These are phyloP conservation scores for Aspergillus sclerotialis DNA, from an alignment of 2,329 filamentous ascomycete genomes.

Conservation along the genomic window DNA sequence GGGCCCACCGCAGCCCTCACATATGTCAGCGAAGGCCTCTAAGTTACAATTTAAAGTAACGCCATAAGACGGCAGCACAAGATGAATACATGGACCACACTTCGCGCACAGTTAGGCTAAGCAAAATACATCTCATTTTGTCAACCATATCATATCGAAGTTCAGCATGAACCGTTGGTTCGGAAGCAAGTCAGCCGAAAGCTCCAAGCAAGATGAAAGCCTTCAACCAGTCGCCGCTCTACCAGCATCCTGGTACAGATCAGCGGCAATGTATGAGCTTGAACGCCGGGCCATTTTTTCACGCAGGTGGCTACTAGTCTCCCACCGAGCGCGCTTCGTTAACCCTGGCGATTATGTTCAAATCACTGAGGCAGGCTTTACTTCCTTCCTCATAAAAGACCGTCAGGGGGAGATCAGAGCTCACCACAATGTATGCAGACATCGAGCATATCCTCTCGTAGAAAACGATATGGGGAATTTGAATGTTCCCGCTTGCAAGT, in stretches of 20 bases:
- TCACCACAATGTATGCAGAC: slow-evolving; percentile 19
- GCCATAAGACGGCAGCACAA: no score
- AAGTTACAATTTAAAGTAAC: no score
- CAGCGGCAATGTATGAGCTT: slow-evolving; percentile 17
- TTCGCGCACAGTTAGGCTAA: no score
- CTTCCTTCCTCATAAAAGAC: slow-evolving; percentile 11
- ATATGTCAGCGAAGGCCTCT: no score
- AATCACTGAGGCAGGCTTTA: slow-evolving; percentile 8
- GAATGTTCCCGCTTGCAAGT: slow-evolving; percentile 15
- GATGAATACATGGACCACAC: no score
- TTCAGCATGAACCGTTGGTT: no score
- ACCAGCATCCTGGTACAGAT: slow-evolving; percentile 21
- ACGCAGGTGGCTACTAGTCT: slow-evolving; percentile 17
- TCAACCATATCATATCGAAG: no score
- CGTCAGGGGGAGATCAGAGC: slow-evolving; percentile 10
- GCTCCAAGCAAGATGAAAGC: no score
- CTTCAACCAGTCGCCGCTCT: no score
- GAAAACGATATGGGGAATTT: slow-evolving; percentile 9
- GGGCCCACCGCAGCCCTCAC: no score
- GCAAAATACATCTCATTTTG: no score
- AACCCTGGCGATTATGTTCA: slow-evolving; percentile 15
- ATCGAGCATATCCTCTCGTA: slow-evolving; percentile 14
- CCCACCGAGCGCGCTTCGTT: slow-evolving; percentile 13
- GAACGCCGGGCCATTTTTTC: slow-evolving; percentile 21
- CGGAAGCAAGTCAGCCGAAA: no score